A percentile compares a stretch with the other conserved stretches of the same genome.
Evolutionary conservation across 768 basidiomycete species (phyloP).

Genomic region (Baorangia bicolor): DNA sequence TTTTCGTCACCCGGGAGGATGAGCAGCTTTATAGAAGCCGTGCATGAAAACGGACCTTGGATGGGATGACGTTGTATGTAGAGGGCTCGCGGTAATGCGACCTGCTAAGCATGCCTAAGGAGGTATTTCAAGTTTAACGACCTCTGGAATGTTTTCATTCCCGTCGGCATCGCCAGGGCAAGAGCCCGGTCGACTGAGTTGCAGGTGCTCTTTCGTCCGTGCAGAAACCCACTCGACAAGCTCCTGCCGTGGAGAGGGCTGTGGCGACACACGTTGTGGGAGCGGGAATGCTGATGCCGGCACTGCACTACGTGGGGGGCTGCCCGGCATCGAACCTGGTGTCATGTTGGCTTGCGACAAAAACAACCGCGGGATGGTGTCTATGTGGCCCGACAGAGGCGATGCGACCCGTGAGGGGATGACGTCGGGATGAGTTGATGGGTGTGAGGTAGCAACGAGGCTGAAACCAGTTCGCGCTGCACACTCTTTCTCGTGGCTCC

Average conservation of each 20-base stretch:
- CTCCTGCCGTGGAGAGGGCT: slow-evolving; percentile 30
- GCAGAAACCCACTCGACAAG: slow-evolving; percentile 23
- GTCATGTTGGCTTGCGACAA: slow-evolving; percentile 18
- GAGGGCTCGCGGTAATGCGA: slow-evolving; percentile 3
- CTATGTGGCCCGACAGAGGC: slow-evolving; percentile 21
- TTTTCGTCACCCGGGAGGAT: slow-evolving; percentile 8
- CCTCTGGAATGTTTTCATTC: slow-evolving; percentile 27
- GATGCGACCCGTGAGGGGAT: slow-evolving; percentile 24
- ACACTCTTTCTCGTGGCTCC: slow-evolving; percentile 27
- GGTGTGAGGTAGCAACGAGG: slow-evolving; percentile 31
- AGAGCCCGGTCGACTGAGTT: slow-evolving; percentile 21
- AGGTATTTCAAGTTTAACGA: slow-evolving; percentile 7
- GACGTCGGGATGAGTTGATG: slow-evolving; percentile 23
- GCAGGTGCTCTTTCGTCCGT: slow-evolving; percentile 16
- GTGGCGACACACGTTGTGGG: slow-evolving; percentile 28
- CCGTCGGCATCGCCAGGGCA: slow-evolving; percentile 29
- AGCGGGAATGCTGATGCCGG: slow-evolving; percentile 10
- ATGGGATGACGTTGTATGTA: slow-evolving; percentile 5
- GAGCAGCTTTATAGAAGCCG: not conserved
- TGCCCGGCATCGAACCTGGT: slow-evolving; percentile 13
- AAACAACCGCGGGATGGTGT: slow-evolving; percentile 18
- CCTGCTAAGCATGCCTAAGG: not conserved
- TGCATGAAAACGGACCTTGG: slow-evolving; percentile 9
- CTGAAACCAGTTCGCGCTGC: slow-evolving; percentile 29
- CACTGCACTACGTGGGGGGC: slow-evolving; percentile 16